phyloP scores from a whole-genome alignment of 768 basidiomycete species.

The Saitozyma sp. region DNA sequence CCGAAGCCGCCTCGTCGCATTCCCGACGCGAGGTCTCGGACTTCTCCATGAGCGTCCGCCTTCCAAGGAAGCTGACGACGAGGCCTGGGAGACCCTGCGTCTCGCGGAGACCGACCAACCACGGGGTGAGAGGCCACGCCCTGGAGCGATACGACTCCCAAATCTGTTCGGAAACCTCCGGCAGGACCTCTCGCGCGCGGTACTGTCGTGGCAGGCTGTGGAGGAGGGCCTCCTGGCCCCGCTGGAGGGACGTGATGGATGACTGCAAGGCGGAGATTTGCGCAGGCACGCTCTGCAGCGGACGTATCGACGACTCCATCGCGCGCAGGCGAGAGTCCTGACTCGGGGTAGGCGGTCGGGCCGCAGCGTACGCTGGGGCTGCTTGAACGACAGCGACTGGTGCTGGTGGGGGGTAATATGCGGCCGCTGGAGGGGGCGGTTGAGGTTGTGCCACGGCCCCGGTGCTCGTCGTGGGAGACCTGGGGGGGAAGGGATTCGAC shows the following conservation, averaged over 20 bases:
- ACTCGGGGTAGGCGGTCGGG: conserved; percentile 4
- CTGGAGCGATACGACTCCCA: conserved; percentile 40
- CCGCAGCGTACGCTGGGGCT: background rate
- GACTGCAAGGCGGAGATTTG: conserved; percentile 17
- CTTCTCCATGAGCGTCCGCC: conserved; percentile 28
- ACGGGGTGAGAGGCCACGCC: conserved; percentile 47
- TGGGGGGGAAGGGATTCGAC: conserved; percentile 12
- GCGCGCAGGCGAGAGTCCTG: conserved; percentile 24
- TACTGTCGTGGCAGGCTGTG: background rate
- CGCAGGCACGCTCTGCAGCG: conserved; percentile 19
- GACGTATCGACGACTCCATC: conserved; percentile 23
- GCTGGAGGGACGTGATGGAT: conserved; percentile 8
- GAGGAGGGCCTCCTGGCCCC: conserved; percentile 13
- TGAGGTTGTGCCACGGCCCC: conserved; percentile 10
- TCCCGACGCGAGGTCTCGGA: conserved; percentile 22
- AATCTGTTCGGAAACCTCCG: conserved; percentile 21
- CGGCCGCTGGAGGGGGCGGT: conserved; percentile 6
- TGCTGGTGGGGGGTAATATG: conserved; percentile 13
- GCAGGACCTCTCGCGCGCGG: conserved; percentile 8
- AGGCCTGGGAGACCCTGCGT: conserved; percentile 32
- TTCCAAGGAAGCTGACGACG: conserved; percentile 36
- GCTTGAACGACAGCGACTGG: conserved; percentile 3
- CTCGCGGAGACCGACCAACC: conserved; percentile 46
- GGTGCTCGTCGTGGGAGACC: conserved; percentile 14
- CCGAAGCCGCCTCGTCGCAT: conserved; percentile 20